Evolutionary conservation across 192 early-diverging fungal species (phyloP).

Genomic region (Podila horticola): DNA sequence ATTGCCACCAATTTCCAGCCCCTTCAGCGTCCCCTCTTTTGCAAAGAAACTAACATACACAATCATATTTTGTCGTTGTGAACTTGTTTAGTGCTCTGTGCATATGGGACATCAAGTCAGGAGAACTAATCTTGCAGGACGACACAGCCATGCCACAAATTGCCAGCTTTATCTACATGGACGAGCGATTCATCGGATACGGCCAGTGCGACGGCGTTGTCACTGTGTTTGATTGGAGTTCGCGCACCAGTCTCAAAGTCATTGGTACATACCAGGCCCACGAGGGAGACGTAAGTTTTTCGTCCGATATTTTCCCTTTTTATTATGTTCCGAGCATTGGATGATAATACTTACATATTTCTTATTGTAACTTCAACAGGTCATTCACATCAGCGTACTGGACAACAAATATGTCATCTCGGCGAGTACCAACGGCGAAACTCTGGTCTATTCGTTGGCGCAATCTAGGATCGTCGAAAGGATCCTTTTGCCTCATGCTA

Average conservation of each 20-base stretch:
- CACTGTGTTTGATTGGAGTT: conserved; percentile 49
- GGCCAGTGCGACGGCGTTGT: conserved; percentile 40
- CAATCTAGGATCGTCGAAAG: conserved; percentile 18
- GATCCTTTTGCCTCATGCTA: conserved; percentile 42
- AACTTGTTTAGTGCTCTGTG: conserved; percentile 28
- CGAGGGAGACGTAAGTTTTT: conserved; percentile 38
- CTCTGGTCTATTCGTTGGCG: conserved; percentile 30
- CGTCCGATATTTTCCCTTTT: neutral
- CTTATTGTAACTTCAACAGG: conserved; percentile 3
- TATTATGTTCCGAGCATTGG: neutral
- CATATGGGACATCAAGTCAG: conserved; percentile 35
- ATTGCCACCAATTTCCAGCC: neutral
- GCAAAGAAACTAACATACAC: neutral
- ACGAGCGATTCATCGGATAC: conserved; percentile 39
- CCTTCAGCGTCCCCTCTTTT: neutral
- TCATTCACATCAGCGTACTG: conserved; percentile 38
- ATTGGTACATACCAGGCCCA: conserved; percentile 39
- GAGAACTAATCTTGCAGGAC: conserved; percentile 42
- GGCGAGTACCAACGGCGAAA: conserved; percentile 49
- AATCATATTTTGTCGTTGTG: neutral
- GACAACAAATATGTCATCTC: conserved; percentile 28
- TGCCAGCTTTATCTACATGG: conserved; percentile 42
- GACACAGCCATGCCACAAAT: conserved; percentile 45
- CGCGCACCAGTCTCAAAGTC: conserved; percentile 20
- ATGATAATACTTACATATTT: neutral